Base-by-base conservation (phyloP, 257 asterid genomes). In the Jacaranda mimosifolia region DNA sequence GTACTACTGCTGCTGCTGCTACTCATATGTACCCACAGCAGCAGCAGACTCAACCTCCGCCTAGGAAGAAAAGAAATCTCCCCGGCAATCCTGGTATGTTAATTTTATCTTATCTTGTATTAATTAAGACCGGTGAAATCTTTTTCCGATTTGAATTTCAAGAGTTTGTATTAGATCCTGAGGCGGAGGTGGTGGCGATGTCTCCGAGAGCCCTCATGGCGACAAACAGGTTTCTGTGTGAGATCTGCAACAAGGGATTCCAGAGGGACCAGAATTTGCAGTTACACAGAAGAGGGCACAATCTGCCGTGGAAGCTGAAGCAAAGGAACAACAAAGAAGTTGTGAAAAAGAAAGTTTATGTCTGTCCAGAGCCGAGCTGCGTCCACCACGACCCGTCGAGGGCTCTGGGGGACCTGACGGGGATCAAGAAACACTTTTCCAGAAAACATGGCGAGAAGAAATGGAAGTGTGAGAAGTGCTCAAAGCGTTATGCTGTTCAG, bases 391-490 rank as follows among this genome's bases (percentile, higher is more conserved):
- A 91, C 51, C 89, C 97, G 0, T 73, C 90, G 0, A 49, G 97
- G 11, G 97, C 97, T 0, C 74, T 91, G 14, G 94, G 97, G 10
- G 94, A 91, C 69, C 80, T 91, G 12, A 91, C 97, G 0, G 97
- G 97, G 21, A 87, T 91, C 40, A 91, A 91, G 79, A 91, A 91
- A 32, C 94, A 91, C 75, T 91, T 82, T 60, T 83, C 85, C 3
- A 80, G 97, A 67, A 91, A 91, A 35, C 97, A 91, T 43, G 97
- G 97, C 6, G 97, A 91, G 83, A 91, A 91, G 85, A 91, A 89
- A 79, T 91, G 92, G 91, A 91, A 89, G 71, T 89, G 97, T 43
- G 94, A 91, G 4, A 91, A 89, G 71, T 91, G 94, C 77, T 87
- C 94, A 0, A 91, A 91, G 64, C 86, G 90, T 9, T 91, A 91